These are phyloP conservation scores for Penicillium sp. DNA, from an alignment of 2,329 filamentous ascomycete genomes.

Conservation along the genomic window DNA sequence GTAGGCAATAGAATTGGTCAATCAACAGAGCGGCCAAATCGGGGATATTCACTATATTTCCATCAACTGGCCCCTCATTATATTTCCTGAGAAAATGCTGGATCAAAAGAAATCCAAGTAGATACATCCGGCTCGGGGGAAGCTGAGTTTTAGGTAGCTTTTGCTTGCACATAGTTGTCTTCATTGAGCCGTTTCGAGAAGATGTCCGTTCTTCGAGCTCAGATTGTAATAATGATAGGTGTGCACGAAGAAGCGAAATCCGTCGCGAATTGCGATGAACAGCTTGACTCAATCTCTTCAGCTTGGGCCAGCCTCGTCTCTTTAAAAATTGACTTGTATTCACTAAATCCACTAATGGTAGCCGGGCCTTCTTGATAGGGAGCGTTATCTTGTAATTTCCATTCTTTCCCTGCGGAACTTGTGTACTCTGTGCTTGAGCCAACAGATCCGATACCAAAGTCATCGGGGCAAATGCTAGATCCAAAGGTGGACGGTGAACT, in stretches of 20 bases:
- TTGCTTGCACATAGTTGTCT: neutral
- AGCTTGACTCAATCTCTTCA: neutral
- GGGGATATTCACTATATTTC: too few relatives aligned
- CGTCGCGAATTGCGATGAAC: neutral
- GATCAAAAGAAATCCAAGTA: neutral
- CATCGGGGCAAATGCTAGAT: too few relatives aligned
- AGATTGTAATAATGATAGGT: neutral
- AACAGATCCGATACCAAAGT: too few relatives aligned
- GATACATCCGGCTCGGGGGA: neutral
- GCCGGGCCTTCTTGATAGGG: neutral
- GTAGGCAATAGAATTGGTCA: too few relatives aligned
- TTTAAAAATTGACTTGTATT: constrained; percentile 18
- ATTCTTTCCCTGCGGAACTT: constrained; percentile 13
- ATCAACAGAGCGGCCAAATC: too few relatives aligned
- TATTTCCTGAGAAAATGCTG: neutral
- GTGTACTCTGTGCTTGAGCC: too few relatives aligned
- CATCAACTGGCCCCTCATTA: too few relatives aligned
- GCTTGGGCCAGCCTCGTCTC: neutral
- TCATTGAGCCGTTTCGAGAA: neutral
- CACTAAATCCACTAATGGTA: neutral
- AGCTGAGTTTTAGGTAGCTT: neutral
- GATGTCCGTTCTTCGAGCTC: neutral
- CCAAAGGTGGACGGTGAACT: too few relatives aligned
- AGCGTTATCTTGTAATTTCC: neutral
- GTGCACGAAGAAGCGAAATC: neutral